These are phyloP conservation scores for Venturia oleaginea DNA, from an alignment of 2,329 filamentous ascomycete species.

Conservation along the genomic window DNA sequence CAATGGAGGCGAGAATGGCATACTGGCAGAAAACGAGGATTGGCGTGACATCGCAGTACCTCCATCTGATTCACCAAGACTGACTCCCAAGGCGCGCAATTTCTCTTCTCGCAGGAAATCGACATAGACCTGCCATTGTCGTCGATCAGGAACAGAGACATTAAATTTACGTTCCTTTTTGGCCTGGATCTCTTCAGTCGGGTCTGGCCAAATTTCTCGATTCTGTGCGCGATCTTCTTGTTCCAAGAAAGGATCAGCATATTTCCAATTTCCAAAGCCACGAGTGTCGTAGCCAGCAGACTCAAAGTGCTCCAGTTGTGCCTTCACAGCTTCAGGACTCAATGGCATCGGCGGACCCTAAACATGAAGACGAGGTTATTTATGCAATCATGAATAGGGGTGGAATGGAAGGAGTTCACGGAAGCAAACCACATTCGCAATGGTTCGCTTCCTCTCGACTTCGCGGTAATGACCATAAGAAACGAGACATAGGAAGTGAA, in stretches of 20 bases:
- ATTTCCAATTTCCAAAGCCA: constrained; percentile 12
- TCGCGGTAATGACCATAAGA: background rate
- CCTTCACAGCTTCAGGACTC: constrained; percentile 11
- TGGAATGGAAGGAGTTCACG: background rate
- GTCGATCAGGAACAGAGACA: constrained; percentile 62
- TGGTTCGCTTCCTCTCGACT: background rate
- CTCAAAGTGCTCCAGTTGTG: constrained; percentile 13
- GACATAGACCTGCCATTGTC: constrained; percentile 71
- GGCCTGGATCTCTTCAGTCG: constrained; percentile 49
- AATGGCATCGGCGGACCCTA: constrained; percentile 6
- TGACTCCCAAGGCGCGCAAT: constrained; percentile 82
- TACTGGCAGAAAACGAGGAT: constrained; percentile 64
- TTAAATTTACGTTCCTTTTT: constrained; percentile 44
- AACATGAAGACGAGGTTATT: background rate
- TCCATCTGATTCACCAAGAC: constrained; percentile 60
- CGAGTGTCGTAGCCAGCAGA: constrained; percentile 15
- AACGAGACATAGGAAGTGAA: background rate
- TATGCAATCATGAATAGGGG: background rate
- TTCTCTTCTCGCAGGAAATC: constrained; percentile 82
- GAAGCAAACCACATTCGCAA: background rate
- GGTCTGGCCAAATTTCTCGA: constrained; percentile 57
- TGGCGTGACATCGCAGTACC: constrained; percentile 59
- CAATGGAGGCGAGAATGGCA: constrained; percentile 76
- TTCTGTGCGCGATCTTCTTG: constrained; percentile 43
- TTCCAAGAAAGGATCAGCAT: background rate